phyloP scores from a whole-genome alignment of 2,329 filamentous ascomycete genomes.

The Chrysosphaeria jannelii region DNA sequence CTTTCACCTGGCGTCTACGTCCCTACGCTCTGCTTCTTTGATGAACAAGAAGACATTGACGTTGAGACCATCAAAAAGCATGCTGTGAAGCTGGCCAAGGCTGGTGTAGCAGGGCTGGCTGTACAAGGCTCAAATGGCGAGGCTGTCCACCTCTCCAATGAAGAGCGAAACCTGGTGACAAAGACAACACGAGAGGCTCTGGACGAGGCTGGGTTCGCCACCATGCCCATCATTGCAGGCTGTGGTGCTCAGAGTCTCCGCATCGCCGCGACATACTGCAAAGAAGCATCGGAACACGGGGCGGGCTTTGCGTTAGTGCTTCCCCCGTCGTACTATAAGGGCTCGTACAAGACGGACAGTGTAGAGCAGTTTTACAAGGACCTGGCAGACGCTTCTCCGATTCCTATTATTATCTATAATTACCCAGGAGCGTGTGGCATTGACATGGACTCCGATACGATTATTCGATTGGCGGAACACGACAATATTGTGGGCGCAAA shows the following conservation, averaged over 20 bases:
- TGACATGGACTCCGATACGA: conserved; percentile 31
- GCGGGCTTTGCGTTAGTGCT: conserved; percentile 50
- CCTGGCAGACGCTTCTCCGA: conserved; percentile 29
- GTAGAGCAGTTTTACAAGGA: conserved; percentile 34
- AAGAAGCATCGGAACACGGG: conserved; percentile 35
- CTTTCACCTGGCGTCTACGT: conserved; percentile 30
- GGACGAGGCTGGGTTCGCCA: conserved; percentile 29
- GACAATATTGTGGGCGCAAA: conserved; percentile 39
- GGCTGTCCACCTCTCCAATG: conserved; percentile 44
- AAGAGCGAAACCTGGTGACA: conserved; percentile 39
- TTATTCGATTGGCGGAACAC: conserved; percentile 26
- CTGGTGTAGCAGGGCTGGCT: conserved; percentile 43
- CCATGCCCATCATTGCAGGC: conserved; percentile 46
- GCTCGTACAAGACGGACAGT: conserved; percentile 30
- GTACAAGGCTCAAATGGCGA: conserved; percentile 64
- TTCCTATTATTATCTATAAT: conserved; percentile 40
- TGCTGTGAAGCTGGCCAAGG: conserved; percentile 39
- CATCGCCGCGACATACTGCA: conserved; percentile 39
- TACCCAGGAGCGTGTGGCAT: conserved; percentile 32
- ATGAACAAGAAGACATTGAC: conserved; percentile 32
- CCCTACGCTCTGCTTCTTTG: conserved; percentile 46
- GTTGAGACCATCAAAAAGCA: conserved; percentile 24
- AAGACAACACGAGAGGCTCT: conserved; percentile 37
- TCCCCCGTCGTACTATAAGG: conserved; percentile 46
- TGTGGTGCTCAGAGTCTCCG: conserved; percentile 44